Evolutionary conservation across 2,329 filamentous ascomycete species (phyloP).

Genomic region (Hymenoscyphus repandus): DNA sequence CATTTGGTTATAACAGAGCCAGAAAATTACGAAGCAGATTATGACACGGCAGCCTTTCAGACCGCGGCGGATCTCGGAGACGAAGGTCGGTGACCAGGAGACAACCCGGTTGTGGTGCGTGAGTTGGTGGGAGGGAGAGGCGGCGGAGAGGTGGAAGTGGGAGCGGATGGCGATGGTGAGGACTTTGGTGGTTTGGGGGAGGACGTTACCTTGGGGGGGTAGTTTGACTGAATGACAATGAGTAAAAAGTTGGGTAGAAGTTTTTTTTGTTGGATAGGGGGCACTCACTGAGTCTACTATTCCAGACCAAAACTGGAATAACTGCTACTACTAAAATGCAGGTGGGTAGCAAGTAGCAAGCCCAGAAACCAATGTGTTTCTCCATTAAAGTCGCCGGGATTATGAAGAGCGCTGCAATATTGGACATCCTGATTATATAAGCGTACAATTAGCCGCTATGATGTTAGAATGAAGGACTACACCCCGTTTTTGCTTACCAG

Average conservation of each 20-base stretch:
- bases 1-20: conserved; percentile 50
- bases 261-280: too few relatives aligned
- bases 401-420: conserved; percentile 50
- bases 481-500: conserved; percentile 18
- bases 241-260: too few relatives aligned
- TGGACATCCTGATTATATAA: conserved; percentile 55
- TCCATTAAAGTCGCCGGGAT: conserved; percentile 32
- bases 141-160: conserved; percentile 37
- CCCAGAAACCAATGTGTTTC: conserved; percentile 40
- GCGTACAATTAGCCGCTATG: conserved; percentile 26
- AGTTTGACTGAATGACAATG: too few relatives aligned
- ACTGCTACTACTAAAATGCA: too few relatives aligned
- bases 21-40: conserved; percentile 60
- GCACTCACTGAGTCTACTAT: too few relatives aligned
- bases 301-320: too few relatives aligned
- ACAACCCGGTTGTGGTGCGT: conserved; percentile 37
- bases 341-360: not conserved
- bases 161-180: not conserved
- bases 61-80: conserved; percentile 59
- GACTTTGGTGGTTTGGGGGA: not conserved
- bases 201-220: not conserved
- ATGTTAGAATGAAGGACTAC: conserved; percentile 40
- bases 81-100: conserved; percentile 56
- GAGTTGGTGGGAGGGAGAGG: conserved; percentile 53
- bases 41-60: conserved; percentile 49